Conservation (phyloP, 768 basidiomycete genomes). For the Albatrellus ellisii region DNA sequence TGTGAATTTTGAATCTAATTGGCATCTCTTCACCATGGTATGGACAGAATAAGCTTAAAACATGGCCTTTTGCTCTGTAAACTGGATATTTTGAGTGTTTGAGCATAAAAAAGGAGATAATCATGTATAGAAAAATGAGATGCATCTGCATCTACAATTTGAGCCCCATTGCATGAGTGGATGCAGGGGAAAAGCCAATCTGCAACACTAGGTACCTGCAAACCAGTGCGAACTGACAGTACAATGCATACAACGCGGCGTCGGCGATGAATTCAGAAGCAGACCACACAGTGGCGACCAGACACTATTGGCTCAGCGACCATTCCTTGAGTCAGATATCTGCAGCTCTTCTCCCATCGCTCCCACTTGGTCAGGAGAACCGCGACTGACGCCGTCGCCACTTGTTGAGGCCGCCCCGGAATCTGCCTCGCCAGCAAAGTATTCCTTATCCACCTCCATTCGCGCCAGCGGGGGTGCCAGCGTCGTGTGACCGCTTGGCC, state of each 20-base stretch:
- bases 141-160: too few relatives aligned
- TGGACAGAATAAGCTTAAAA: too few relatives aligned
- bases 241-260: background rate
- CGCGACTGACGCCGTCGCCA: background rate
- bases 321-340: slow-evolving; percentile 12
- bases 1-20: too few relatives aligned
- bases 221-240: background rate
- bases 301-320: slow-evolving; percentile 11
- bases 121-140: too few relatives aligned
- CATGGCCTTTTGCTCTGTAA: too few relatives aligned
- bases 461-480: slow-evolving; percentile 8
- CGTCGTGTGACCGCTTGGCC: slow-evolving; percentile 37
- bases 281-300: background rate
- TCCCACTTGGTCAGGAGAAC: background rate
- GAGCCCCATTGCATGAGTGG: too few relatives aligned
- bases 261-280: too few relatives aligned
- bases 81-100: too few relatives aligned
- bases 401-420: background rate
- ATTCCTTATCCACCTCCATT: slow-evolving; percentile 10
- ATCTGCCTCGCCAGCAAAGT: background rate
- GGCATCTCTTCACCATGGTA: too few relatives aligned
- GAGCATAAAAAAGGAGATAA: too few relatives aligned
- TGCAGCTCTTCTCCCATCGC: slow-evolving; percentile 7
- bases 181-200: background rate
- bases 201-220: background rate